Evolutionary conservation across 495 filamentous ascomycete species (phyloP), one percentile per base, ranked within the genome.

Genomic region (Choiromyces venosus): DNA sequence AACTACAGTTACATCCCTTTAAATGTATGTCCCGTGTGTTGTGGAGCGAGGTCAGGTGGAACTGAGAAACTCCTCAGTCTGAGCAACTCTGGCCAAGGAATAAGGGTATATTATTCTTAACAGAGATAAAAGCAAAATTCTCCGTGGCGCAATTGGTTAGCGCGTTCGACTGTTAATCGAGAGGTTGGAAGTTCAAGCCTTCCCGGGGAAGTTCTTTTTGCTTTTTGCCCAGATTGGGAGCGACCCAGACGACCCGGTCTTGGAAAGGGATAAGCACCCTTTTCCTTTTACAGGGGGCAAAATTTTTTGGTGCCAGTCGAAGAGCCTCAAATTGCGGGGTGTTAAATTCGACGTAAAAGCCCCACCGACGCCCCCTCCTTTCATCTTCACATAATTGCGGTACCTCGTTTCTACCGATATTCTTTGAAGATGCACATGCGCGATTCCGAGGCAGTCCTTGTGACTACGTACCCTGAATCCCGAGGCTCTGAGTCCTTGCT

Each of bases 131-230:
- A 12, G 1, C 52, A 33, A 5, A 33, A 61, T 78, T 78, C 76
- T 78, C 76, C 83, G 83, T 85, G 83, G 83, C 83, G 83, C 83
- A 85, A 85, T 85, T 78, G 83, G 83, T 80, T 85, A 85, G 83
- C 83, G 83, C 83, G 83, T 85, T 80, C 79, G 83, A 85, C 83
- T 85, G 83, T 85, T 85, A 85, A 84, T 84, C 83, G 79, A 80
- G 83, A 85, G 83, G 83, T 85, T 84, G 83, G 83, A 82, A 83
- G 83, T 83, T 84, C 83, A 80, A 84, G 83, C 83, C 83, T 82
- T 83, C 80, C 83, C 83, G 83, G 71, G 74, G 74, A 75, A 75
- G 65, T 65, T 37, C 9, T 38, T 52, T 74, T 74, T 74, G n/a
- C 9, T 12, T 16, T 29, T 61, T 33, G 1, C 33, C 18, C 12